Evolutionary conservation across 257 asterid species (phyloP).

Genomic region (Penstemon barbatus): DNA sequence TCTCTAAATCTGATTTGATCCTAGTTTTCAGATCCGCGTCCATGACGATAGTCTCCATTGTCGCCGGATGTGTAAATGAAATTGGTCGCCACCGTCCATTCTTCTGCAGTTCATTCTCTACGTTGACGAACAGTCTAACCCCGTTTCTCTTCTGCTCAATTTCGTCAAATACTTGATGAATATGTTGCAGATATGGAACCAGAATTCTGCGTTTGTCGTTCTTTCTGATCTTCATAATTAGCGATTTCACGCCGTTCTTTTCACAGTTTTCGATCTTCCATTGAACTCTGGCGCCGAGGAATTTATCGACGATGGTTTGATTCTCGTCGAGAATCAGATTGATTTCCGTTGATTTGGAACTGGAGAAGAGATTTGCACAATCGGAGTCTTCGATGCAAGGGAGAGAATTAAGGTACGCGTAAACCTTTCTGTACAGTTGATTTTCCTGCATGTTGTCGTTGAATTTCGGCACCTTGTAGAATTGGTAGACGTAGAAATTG

Average conservation of each 20-base stretch:
- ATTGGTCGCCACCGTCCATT: slow-evolving; percentile 78
- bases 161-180: slow-evolving; percentile 66
- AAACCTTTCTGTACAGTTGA: slow-evolving; percentile 63
- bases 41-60: slow-evolving; percentile 82
- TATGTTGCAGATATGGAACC: slow-evolving; percentile 68
- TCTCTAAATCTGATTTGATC: slow-evolving; percentile 72
- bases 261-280: slow-evolving; percentile 59
- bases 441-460: slow-evolving; percentile 90
- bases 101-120: slow-evolving; percentile 44
- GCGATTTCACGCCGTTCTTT: slow-evolving; percentile 31
- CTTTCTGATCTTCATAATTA: slow-evolving; percentile 61
- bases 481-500: slow-evolving; percentile 63
- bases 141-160: slow-evolving; percentile 69
- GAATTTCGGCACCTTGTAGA: slow-evolving; percentile 84
- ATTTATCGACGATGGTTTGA: slow-evolving; percentile 55
- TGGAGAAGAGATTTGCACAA: slow-evolving; percentile 75
- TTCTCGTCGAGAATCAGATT: slow-evolving; percentile 58
- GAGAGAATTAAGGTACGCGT: slow-evolving; percentile 69
- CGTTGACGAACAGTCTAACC: slow-evolving; percentile 64
- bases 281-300: slow-evolving; percentile 68
- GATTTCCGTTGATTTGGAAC: slow-evolving; percentile 65
- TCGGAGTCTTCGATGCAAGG: slow-evolving; percentile 77
- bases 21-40: slow-evolving; percentile 79
- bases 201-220: slow-evolving; percentile 70
- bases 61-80: slow-evolving; percentile 78